Percentiles rank a stretch among this genome's conserved stretches.
Conservation (phyloP, 495 filamentous ascomycete genomes). For the Pyronema domesticum region DNA sequence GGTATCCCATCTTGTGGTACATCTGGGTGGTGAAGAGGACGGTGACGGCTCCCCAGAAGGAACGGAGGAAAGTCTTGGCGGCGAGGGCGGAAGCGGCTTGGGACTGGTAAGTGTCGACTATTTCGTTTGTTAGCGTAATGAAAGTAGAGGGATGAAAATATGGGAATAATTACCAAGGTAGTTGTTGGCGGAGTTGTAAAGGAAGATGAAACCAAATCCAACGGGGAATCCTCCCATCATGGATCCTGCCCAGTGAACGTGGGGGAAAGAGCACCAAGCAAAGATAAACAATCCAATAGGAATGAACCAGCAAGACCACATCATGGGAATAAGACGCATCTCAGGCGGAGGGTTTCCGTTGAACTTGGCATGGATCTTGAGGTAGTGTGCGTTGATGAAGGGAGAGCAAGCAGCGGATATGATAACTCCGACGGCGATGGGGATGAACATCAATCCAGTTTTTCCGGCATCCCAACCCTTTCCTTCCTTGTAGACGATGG, state of each 20-base stretch:
- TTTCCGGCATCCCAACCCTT: slow-evolving; percentile 54
- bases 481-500: slow-evolving; percentile 58
- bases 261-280: slow-evolving; percentile 58
- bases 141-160: background rate
- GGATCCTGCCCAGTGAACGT: slow-evolving; percentile 51
- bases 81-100: slow-evolving; percentile 75
- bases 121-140: slow-evolving; percentile 5
- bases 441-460: slow-evolving; percentile 71
- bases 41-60: slow-evolving; percentile 57
- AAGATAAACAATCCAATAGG: slow-evolving; percentile 68
- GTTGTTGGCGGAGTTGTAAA: slow-evolving; percentile 74
- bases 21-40: slow-evolving; percentile 71
- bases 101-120: slow-evolving; percentile 67
- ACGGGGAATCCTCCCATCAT: slow-evolving; percentile 56
- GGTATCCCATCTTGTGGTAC: slow-evolving; percentile 50
- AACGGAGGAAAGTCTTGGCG: slow-evolving; percentile 63
- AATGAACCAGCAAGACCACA: slow-evolving; percentile 64
- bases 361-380: slow-evolving; percentile 39
- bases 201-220: slow-evolving; percentile 71
- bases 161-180: slow-evolving; percentile 36
- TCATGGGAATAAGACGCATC: slow-evolving; percentile 64
- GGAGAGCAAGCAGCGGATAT: slow-evolving; percentile 47
- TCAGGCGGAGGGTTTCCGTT: slow-evolving; percentile 58
- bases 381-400: slow-evolving; percentile 58
- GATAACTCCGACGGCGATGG: slow-evolving; percentile 50